Percentiles rank a stretch among this genome's conserved stretches.
These are phyloP conservation scores for Yamadazyma taylorii DNA, from an alignment of 1,139 yeast genomes.

Conservation along the genomic window DNA sequence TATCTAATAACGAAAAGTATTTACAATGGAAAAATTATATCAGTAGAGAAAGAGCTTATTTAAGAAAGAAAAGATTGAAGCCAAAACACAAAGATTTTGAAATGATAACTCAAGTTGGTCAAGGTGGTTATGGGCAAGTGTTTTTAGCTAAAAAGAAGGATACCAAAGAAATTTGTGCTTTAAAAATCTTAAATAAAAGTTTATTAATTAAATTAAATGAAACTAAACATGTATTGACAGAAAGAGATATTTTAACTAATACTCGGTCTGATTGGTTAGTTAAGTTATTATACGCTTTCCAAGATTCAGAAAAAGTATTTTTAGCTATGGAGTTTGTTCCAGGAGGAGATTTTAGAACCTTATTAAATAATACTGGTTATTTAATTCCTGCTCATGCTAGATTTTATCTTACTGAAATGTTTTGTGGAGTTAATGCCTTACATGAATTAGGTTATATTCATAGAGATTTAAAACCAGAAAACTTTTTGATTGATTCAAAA, in stretches of 20 bases:
- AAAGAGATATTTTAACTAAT: constrained; percentile 92
- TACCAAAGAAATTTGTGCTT: constrained; percentile 92
- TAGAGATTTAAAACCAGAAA: constrained; percentile 96
- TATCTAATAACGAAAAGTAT: constrained; percentile 47
- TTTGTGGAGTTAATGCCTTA: constrained; percentile 86
- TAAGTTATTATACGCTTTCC: constrained; percentile 90
- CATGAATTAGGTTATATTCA: constrained; percentile 97
- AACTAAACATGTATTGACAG: constrained; percentile 93
- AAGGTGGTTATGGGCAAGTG: constrained; percentile 99
- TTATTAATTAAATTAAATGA: constrained; percentile 87
- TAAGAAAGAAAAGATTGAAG: constrained; percentile 86
- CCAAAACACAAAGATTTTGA: constrained; percentile 95
- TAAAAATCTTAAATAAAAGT: constrained; percentile 87
- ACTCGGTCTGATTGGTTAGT: constrained; percentile 97
- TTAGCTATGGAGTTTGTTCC: constrained; percentile 99
- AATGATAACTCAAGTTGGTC: constrained; percentile 97
- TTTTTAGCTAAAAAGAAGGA: constrained; percentile 92
- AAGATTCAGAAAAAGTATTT: constrained; percentile 85
- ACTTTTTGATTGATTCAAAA: constrained; percentile 86
- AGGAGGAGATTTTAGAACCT: constrained; percentile 97
- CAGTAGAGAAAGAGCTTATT: constrained; percentile 79
- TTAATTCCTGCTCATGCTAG: constrained; percentile 94
- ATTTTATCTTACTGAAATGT: constrained; percentile 95
- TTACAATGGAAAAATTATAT: constrained; percentile 79
- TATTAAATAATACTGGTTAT: constrained; percentile 89